Percentiles rank a stretch among this genome's conserved stretches.
Conservation (phyloP, 192 early-diverging fungal genomes). For the Paraglomus brasilianum region DNA sequence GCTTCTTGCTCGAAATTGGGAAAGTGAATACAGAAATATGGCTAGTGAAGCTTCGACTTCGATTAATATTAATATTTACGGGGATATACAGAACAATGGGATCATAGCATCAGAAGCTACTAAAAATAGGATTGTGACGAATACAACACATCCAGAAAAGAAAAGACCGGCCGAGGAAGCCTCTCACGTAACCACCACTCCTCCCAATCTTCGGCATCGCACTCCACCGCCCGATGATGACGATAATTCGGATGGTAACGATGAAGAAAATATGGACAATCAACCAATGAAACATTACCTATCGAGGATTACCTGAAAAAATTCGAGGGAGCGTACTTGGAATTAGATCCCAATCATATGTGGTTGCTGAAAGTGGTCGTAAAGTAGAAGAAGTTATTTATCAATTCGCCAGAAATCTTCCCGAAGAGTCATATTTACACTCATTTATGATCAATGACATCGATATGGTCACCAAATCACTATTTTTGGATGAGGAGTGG, state of each 20-base stretch:
- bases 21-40: too few species aligned
- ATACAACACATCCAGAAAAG: constrained; percentile 15
- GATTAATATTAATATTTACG: neutral
- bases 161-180: constrained; percentile 9
- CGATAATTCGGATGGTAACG: constrained; percentile 6
- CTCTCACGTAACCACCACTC: constrained; percentile 3
- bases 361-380: constrained; percentile 8
- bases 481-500: constrained; percentile 7
- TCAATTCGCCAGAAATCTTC: neutral
- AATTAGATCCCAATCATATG: constrained; percentile 1
- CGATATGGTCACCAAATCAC: neutral
- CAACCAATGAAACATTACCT: too few species aligned
- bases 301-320: too few species aligned
- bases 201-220: neutral
- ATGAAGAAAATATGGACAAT: constrained; percentile 2
- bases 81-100: neutral
- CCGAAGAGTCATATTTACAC: constrained; percentile 14
- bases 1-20: too few species aligned
- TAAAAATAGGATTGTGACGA: neutral
- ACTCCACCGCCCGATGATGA: constrained; percentile 5
- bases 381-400: constrained; percentile 22
- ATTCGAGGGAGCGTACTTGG: neutral
- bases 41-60: too few species aligned
- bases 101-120: constrained; percentile 2
- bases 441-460: constrained; percentile 11